These are phyloP conservation scores for Fusarium fracticaudum DNA, from an alignment of 2,329 filamentous ascomycete genomes.

Conservation along the genomic window DNA sequence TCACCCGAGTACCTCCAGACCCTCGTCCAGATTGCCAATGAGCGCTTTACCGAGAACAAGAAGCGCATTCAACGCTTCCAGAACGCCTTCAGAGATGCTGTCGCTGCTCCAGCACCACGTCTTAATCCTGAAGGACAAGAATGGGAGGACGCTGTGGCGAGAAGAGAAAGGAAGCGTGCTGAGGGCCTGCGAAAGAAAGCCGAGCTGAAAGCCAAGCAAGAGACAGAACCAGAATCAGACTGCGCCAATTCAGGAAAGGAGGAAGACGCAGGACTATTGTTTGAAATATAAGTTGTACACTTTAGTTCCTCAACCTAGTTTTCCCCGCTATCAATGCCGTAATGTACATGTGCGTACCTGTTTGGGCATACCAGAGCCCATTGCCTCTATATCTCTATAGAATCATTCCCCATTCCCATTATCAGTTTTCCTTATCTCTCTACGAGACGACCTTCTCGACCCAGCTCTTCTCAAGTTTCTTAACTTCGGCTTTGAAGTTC, in stretches of 20 bases:
- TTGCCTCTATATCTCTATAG: conserved; percentile 32
- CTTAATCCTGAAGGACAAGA: conserved; percentile 50
- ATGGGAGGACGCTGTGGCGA: conserved; percentile 65
- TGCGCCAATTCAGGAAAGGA: conserved; percentile 26
- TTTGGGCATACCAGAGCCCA: conserved; percentile 20
- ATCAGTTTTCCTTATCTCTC: conserved; percentile 9
- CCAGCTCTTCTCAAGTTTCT: conserved; percentile 85
- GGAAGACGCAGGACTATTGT: conserved; percentile 30
- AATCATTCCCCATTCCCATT: conserved; percentile 14
- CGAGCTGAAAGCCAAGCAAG: conserved; percentile 47
- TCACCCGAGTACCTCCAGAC: conserved; percentile 72
- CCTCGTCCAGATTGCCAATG: conserved; percentile 76
- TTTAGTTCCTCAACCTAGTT: conserved; percentile 44
- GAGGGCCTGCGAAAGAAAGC: conserved; percentile 66
- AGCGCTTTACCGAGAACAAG: conserved; percentile 75
- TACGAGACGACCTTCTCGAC: conserved; percentile 79
- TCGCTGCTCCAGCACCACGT: conserved; percentile 39
- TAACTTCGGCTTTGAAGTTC: conserved; percentile 88
- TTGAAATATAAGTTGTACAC: conserved; percentile 42
- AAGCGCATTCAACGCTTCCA: conserved; percentile 74
- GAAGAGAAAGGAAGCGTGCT: conserved; percentile 64
- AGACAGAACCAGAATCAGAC: conserved; percentile 7
- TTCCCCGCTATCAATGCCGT: conserved; percentile 45
- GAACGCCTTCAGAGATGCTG: conserved; percentile 55
- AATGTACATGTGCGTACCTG: conserved; percentile 45